Base-by-base conservation (phyloP, 306 rosid genomes). In the Medicago arabica region DNA sequence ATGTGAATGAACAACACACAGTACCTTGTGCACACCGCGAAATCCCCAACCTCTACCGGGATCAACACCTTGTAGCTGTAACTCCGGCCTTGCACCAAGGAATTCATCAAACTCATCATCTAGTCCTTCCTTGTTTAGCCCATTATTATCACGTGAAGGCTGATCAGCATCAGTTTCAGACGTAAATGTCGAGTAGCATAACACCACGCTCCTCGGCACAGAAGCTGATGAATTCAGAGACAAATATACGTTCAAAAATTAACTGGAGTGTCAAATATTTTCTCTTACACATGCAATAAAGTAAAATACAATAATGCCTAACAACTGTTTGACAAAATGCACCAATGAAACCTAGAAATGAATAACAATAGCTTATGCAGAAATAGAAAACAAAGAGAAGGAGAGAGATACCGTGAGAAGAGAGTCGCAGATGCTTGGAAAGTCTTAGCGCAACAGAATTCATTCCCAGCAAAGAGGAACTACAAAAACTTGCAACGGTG, bases 1-100 rank as follows among this genome's bases (percentile, higher is more conserved):
- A 39, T 18, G 19, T 54, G 44, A 66, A 69, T 17, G 36, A 18
- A 64, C 72, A 73, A 67, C 65, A 50, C 23, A 50, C 17, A 72
- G 67, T 92, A 95, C 97, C 99, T 89, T 95, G 81, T 95, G 99
- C 67, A 95, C 99, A 60, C 99, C 99, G 0, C 97, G 97, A 85
- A 80, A 95, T 72, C 78, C 89, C 99, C 99, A 92, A 64, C 99
- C 97, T 75, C 77, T 88, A 76, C 75, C 81, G 9, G 99, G 99
- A 85, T 95, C 90, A 70, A 95, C 99, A 70, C 96, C 84, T 51
- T 92, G 99, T 46, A 91, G 91, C 44, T 83, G 81, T 70, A 80
- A 66, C 43, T 79, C 79, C 4, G 75, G 57, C 74, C 81, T 76
- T 6, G 69, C 80, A 76, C 91, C 89, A 75, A 89, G 85, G 64